phyloP scores from a whole-genome alignment of 441 rosid species.

The Populus tomentosa region DNA sequence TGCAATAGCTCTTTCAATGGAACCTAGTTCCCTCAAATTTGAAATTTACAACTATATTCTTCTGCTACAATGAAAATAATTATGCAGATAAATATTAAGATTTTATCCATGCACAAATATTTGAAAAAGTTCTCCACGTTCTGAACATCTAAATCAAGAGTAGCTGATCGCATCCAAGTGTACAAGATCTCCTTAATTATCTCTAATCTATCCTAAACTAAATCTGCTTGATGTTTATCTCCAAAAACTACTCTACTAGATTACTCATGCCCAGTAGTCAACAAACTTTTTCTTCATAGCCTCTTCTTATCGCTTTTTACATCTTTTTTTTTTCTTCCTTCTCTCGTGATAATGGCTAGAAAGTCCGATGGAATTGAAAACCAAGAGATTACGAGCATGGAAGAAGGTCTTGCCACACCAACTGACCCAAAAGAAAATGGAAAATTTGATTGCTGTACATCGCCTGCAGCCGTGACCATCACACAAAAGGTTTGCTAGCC shows the following conservation, averaged over 20 bases:
- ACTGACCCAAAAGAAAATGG: neutral
- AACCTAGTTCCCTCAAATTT: no score
- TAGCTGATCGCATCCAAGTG: neutral
- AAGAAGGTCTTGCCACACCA: conserved; percentile 19
- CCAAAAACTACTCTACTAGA: neutral
- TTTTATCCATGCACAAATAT: no score
- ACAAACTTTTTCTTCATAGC: neutral
- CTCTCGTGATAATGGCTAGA: conserved; percentile 11
- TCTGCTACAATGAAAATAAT: no score
- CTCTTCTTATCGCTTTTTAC: neutral
- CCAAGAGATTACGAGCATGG: conserved; percentile 22
- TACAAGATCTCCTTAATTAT: neutral
- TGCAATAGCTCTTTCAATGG: no score
- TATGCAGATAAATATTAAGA: no score
- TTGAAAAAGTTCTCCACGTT: no score
- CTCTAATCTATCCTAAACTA: neutral
- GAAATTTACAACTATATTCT: no score
- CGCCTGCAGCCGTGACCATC: conserved; percentile 33
- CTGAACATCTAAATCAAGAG: no score
- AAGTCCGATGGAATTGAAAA: conserved; percentile 20
- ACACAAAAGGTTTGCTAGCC: conserved; percentile 41
- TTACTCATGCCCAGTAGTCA: neutral
- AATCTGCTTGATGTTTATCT: neutral
- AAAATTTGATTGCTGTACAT: conserved; percentile 16
- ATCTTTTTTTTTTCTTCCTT: neutral